These are phyloP conservation scores for Paxillus ammoniavirescens DNA, from an alignment of 768 basidiomycete species.

Conservation along the genomic window DNA sequence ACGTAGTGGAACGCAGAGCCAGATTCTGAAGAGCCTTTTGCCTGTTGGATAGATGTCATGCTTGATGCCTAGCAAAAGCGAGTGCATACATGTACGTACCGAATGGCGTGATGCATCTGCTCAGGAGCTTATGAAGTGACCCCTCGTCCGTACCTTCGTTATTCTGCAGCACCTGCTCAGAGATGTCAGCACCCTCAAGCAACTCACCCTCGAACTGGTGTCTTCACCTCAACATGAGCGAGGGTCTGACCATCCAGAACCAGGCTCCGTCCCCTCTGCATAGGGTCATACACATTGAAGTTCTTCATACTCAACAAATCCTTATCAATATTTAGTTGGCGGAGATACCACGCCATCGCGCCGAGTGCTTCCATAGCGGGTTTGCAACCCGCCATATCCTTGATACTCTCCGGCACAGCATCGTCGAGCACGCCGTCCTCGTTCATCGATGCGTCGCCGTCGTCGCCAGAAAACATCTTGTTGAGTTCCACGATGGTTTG, in stretches of 20 bases:
- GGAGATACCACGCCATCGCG: constrained; percentile 91
- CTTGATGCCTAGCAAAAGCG: constrained; percentile 1
- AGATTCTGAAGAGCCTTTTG: constrained; percentile 93
- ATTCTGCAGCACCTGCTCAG: constrained; percentile 72
- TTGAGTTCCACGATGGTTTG: constrained; percentile 68
- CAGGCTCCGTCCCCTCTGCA: constrained; percentile 83
- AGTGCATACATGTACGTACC: constrained; percentile 43
- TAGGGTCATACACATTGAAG: constrained; percentile 96
- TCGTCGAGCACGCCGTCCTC: constrained; percentile 38
- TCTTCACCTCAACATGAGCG: constrained; percentile 84
- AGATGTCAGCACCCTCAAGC: constrained; percentile 4
- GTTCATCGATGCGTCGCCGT: constrained; percentile 43
- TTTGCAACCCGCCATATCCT: constrained; percentile 62
- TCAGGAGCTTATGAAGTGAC: constrained; percentile 77
- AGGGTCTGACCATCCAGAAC: constrained; percentile 93
- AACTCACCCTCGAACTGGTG: not conserved
- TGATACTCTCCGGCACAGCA: constrained; percentile 68
- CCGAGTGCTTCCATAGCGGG: constrained; percentile 84
- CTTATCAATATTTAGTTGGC: constrained; percentile 92
- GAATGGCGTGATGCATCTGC: constrained; percentile 87
- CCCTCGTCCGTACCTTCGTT: constrained; percentile 94
- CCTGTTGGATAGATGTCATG: constrained; percentile 44
- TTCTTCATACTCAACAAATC: constrained; percentile 95
- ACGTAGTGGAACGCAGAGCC: constrained; percentile 91
- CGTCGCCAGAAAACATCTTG: constrained; percentile 54